Conservation (phyloP, 441 rosid species). For the Flueggea neowawraea region DNA sequence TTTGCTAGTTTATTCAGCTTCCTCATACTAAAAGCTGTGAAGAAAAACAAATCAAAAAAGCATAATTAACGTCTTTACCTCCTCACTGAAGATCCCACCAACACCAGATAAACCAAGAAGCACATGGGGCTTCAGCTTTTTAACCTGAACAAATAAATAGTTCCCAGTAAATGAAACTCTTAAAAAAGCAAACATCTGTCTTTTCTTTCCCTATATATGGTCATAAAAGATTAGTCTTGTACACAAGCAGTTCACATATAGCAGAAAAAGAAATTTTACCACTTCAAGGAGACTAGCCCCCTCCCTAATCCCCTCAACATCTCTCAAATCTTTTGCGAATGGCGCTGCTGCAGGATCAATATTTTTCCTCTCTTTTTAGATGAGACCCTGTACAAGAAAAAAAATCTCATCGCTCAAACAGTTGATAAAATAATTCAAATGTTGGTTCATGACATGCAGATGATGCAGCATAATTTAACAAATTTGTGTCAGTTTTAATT, state of each 20-base stretch:
- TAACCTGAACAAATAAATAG: conserved; percentile 56
- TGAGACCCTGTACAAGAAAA: conserved; percentile 64
- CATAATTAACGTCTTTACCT: conserved; percentile 39
- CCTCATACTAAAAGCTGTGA: neutral
- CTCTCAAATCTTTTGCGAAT: conserved; percentile 76
- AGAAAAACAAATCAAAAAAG: conserved; percentile 7
- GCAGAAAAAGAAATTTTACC: conserved; percentile 45
- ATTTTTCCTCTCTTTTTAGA: conserved; percentile 83
- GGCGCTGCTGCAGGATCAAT: conserved; percentile 83
- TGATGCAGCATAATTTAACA: neutral
- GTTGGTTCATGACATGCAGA: neutral
- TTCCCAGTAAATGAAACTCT: conserved; percentile 15
- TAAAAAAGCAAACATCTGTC: neutral
- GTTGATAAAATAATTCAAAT: neutral
- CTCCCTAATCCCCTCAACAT: conserved; percentile 62
- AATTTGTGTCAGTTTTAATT: too few species aligned
- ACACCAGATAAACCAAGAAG: conserved; percentile 99
- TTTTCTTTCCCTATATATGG: neutral
- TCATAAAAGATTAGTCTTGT: conserved; percentile 4
- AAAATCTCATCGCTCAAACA: neutral
- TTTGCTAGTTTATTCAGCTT: neutral
- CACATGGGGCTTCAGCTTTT: conserved; percentile 81
- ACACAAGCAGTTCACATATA: conserved; percentile 11
- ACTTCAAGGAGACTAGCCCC: conserved; percentile 89
- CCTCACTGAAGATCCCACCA: conserved; percentile 84